Evolutionary conservation across 371 early-diverging fungal species (phyloP).

Genomic region (Mortierella sp.): DNA sequence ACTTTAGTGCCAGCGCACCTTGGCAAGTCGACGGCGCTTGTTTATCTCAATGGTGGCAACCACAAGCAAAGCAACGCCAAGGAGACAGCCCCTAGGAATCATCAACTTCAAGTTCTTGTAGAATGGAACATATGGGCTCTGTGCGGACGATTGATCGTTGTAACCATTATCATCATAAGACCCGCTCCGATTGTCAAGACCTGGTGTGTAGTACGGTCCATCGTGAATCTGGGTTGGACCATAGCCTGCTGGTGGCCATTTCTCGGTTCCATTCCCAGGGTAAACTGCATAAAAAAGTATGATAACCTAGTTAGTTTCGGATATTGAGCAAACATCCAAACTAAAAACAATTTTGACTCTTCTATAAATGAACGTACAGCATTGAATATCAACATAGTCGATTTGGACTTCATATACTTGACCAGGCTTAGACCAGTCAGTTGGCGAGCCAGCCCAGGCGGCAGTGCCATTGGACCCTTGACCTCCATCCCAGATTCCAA

Average conservation of each 20-base stretch:
- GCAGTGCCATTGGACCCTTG: constrained; percentile 68
- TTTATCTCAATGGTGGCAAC: constrained; percentile 24
- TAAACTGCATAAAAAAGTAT: constrained; percentile 16
- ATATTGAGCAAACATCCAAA: neutral
- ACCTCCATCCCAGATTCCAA: constrained; percentile 82
- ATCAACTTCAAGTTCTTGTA: constrained; percentile 40
- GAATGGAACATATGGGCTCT: constrained; percentile 37
- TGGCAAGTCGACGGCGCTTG: constrained; percentile 32
- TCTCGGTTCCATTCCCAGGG: constrained; percentile 27
- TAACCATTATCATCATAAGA: neutral
- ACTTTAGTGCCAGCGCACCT: constrained; percentile 33
- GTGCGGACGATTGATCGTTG: constrained; percentile 10
- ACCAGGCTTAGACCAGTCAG: constrained; percentile 66
- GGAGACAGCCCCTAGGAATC: constrained; percentile 40
- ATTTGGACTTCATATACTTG: constrained; percentile 59
- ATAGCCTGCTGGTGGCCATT: constrained; percentile 42
- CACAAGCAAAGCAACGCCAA: constrained; percentile 29
- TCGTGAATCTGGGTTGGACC: constrained; percentile 32
- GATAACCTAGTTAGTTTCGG: neutral
- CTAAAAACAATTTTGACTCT: neutral
- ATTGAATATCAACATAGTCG: constrained; percentile 63
- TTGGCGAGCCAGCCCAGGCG: constrained; percentile 76
- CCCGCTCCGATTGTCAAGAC: constrained; percentile 8
- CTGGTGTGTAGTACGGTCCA: constrained; percentile 42
- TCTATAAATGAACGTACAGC: constrained; percentile 34